phyloP scores from a whole-genome alignment of 352 stramenopile species.

The Blastocystis sp. region DNA sequence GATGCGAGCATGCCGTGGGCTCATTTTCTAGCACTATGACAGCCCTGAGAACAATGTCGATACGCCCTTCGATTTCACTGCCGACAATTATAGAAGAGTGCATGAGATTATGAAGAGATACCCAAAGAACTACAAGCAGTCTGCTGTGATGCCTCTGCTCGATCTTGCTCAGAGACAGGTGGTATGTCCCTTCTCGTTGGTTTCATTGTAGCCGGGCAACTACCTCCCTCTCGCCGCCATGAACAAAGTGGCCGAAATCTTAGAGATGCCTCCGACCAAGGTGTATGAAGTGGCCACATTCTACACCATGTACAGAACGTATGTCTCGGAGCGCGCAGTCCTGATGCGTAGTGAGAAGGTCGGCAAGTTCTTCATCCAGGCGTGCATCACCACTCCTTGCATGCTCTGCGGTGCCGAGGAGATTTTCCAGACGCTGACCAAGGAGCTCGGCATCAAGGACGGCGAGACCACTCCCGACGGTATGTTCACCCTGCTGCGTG shows the following conservation, averaged over 20 bases:
- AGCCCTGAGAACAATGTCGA: constrained; percentile 88
- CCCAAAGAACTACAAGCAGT: constrained; percentile 98
- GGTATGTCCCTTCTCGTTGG: constrained; percentile 65
- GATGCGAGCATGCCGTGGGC: background rate
- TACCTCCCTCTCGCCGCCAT: constrained; percentile 97
- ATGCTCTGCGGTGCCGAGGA: constrained; percentile 99
- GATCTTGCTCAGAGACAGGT: constrained; percentile 89
- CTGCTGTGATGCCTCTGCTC: constrained; percentile 96
- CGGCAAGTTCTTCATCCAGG: constrained; percentile 92
- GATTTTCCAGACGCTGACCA: constrained; percentile 97
- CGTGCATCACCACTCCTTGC: constrained; percentile 98
- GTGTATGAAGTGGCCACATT: constrained; percentile 99
- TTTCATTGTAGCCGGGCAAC: constrained; percentile 88
- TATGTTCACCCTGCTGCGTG: constrained; percentile 93
- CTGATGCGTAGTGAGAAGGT: constrained; percentile 83
- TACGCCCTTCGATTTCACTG: constrained; percentile 95
- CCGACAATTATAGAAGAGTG: constrained; percentile 94
- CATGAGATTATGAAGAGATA: constrained; percentile 92
- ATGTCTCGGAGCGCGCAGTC: background rate
- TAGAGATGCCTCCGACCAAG: constrained; percentile 89
- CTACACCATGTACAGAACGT: constrained; percentile 97
- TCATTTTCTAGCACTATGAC: constrained; percentile 73
- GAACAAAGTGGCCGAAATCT: constrained; percentile 98
- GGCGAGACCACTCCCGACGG: constrained; percentile 83
- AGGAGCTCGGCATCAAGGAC: constrained; percentile 92